A percentile compares a stretch with the other conserved stretches of the same genome.
phyloP scores from a whole-genome alignment of 139 green algal genomes.

The Closterium sp. region DNA sequence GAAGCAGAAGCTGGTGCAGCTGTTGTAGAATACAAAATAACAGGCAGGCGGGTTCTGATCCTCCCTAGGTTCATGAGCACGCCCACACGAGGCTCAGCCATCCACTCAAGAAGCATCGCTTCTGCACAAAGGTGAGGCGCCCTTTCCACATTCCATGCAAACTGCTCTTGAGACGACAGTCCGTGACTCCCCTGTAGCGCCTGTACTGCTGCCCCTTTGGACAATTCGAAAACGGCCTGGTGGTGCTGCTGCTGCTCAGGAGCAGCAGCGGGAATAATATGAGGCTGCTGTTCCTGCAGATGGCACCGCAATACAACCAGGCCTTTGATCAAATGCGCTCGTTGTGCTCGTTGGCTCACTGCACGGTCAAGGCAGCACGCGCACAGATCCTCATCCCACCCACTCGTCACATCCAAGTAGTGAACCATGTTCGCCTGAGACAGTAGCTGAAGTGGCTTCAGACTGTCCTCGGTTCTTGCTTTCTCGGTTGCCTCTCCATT shows the following conservation, averaged over 20 bases:
- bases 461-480: not conserved
- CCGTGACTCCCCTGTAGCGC: too few species aligned
- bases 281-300: not conserved
- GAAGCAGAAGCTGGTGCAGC: too few species aligned
- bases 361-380: not conserved
- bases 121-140: too few species aligned
- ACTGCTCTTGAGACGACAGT: too few species aligned
- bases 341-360: not conserved
- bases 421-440: not conserved
- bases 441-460: not conserved
- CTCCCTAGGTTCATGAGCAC: too few species aligned
- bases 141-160: too few species aligned
- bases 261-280: not conserved
- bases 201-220: too few species aligned
- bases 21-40: too few species aligned
- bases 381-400: not conserved
- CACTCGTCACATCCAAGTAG: not conserved
- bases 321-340: not conserved
- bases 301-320: not conserved
- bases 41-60: too few species aligned
- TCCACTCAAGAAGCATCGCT: too few species aligned
- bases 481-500: not conserved
- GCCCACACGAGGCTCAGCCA: too few species aligned
- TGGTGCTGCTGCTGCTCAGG: not conserved
- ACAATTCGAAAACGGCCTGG: not conserved